These are phyloP conservation scores for Blastobotrys attinorum DNA, from an alignment of 805 yeast species.

Conservation along the genomic window DNA sequence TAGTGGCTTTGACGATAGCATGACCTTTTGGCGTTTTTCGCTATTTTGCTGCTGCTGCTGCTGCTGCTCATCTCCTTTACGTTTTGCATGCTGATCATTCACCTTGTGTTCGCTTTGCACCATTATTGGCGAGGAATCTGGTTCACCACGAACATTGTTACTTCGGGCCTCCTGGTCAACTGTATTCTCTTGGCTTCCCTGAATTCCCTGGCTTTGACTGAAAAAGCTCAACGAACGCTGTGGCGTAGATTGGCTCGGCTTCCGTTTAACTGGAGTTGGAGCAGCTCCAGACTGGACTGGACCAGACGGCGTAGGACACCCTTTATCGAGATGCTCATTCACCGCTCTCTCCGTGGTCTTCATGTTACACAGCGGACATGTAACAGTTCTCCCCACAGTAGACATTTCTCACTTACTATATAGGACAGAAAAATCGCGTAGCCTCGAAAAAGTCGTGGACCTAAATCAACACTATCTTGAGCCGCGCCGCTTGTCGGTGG, in stretches of 20 bases:
- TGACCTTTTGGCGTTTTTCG: conserved; percentile 1
- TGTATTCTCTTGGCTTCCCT: not conserved
- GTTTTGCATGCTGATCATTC: not conserved
- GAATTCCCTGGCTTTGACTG: no score
- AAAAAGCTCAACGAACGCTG: not conserved
- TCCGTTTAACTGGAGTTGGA: not conserved
- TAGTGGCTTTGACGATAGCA: conserved; percentile 37
- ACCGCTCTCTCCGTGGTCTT: conserved; percentile 24
- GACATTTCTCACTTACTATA: no score
- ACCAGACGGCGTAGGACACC: conserved; percentile 22
- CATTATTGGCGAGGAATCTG: no score
- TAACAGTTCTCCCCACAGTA: conserved; percentile 9
- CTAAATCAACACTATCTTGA: no score
- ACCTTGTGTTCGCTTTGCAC: no score
- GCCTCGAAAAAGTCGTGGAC: no score
- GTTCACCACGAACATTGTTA: not conserved
- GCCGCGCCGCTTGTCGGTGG: no score
- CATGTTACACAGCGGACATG: conserved; percentile 28
- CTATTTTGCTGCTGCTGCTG: not conserved
- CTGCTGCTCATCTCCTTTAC: not conserved
- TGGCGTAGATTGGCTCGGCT: not conserved
- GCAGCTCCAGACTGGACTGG: not conserved
- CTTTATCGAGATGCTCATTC: conserved; percentile 28
- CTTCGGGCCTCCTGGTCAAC: not conserved
- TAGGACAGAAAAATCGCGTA: no score